phyloP scores from a whole-genome alignment of 2,329 filamentous ascomycete genomes.

The Coniochaeta sp. region DNA sequence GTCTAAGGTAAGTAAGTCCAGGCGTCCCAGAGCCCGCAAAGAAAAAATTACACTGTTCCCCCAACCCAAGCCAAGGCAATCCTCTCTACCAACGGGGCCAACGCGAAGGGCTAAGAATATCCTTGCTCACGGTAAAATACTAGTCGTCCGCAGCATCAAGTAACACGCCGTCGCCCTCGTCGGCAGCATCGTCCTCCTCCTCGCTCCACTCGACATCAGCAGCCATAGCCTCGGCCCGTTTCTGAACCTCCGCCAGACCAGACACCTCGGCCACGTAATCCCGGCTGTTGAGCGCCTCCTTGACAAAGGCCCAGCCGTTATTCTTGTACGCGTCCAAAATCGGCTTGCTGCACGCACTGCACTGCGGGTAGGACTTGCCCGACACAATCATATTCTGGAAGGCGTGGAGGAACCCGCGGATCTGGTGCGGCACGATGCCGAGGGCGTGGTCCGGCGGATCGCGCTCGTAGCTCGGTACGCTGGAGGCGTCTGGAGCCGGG shows the following conservation, averaged over 20 bases:
- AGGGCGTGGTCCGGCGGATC: conserved; percentile 53
- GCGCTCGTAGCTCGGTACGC: conserved; percentile 38
- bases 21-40: background rate
- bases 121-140: background rate
- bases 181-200: conserved; percentile 39
- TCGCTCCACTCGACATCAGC: conserved; percentile 54
- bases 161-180: conserved; percentile 46
- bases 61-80: background rate
- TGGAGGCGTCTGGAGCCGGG: conserved; percentile 19
- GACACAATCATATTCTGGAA: conserved; percentile 69
- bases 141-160: background rate
- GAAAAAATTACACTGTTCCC: background rate
- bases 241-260: conserved; percentile 65
- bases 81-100: background rate
- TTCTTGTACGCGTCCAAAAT: conserved; percentile 60
- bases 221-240: conserved; percentile 43
- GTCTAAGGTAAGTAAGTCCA: background rate
- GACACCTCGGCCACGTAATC: conserved; percentile 74
- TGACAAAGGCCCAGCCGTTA: conserved; percentile 71
- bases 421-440: conserved; percentile 69
- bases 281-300: conserved; percentile 63
- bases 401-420: conserved; percentile 67
- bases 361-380: conserved; percentile 70
- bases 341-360: conserved; percentile 68
- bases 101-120: background rate